Base-by-base conservation (phyloP, 2,329 filamentous ascomycete species). In the Leptographium procerum region DNA sequence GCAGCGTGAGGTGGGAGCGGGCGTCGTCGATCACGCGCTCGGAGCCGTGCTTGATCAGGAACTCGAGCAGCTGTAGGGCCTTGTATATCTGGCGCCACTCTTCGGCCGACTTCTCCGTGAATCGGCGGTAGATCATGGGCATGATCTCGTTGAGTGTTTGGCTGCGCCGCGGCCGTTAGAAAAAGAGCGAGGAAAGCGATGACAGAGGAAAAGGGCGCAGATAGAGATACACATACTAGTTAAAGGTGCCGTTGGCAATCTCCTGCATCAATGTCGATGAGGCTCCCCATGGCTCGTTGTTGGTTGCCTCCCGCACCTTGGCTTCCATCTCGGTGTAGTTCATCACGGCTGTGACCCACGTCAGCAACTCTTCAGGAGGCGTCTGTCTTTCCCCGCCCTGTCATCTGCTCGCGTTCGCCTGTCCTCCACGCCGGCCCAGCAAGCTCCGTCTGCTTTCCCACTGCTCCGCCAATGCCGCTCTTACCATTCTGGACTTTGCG, bases 11-110 rank as follows among this genome's bases (percentile, higher is more conserved):
- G 71, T 99, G 94, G 59, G 91, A 91, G 66, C 94, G 85, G 59
- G 94, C 94, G 73, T 99, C 94, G 73, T 99, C 94, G 64, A 99
- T 92, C 43, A 99, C 94, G 57, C 94, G 83, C 73, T 99, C 94
- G 14, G 94, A 97, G 62, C 94, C 94, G 72, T 99, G 94, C 78
- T 99, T 99, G 75, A 99, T 87, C 34, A 99, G 82, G 69, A 96
- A 77, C 72, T 99, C 92, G 69, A 99, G 86, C 58, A 99, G 81
- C 79, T 97, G 94, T 28, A 99, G 85, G 11, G 90, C 87, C 79
- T 99, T 99, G 82, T 99, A 99, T 69, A 99, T 99, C 73, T 99
- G 94, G 65, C 94, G 84, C 94, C 94, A 99, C 75, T 99, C 94
- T 71, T 99, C 94, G 58, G 94, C 92, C 9, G 91, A 82, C 78